A percentile compares a stretch with the other conserved stretches of the same genome.
phyloP scores from a whole-genome alignment of 1,284 basidiomycete genomes.

The Apiotrichum laibachii region DNA sequence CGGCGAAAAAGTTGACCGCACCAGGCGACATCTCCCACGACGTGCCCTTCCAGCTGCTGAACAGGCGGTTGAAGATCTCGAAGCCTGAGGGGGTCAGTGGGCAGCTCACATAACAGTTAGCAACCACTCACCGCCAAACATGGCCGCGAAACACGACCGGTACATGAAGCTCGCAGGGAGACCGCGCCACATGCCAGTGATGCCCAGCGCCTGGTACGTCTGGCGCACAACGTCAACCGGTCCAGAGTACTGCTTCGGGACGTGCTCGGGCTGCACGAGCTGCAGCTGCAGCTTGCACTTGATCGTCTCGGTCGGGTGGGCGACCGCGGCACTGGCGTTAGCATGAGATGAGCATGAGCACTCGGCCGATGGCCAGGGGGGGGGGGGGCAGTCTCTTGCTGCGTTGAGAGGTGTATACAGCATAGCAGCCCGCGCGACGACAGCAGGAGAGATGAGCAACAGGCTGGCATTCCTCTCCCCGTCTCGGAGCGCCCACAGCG shows the following conservation, averaged over 20 bases:
- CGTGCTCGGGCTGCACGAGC: slow-evolving; percentile 35
- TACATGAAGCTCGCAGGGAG: slow-evolving; percentile 48
- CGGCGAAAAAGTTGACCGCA: slow-evolving; percentile 46
- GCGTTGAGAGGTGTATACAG: no score
- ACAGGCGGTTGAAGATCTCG: slow-evolving; percentile 49
- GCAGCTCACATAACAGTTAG: not conserved
- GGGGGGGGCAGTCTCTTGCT: no score
- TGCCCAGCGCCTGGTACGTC: slow-evolving; percentile 41
- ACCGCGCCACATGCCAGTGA: slow-evolving; percentile 49
- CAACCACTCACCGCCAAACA: slow-evolving; percentile 47
- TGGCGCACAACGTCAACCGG: slow-evolving; percentile 49
- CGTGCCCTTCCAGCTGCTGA: slow-evolving; percentile 47
- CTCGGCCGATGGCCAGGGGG: not conserved
- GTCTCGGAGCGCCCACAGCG: no score
- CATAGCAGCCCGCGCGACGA: no score
- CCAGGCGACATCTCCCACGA: slow-evolving; percentile 45
- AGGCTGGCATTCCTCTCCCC: not conserved
- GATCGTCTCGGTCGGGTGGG: slow-evolving; percentile 52
- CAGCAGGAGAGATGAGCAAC: not conserved
- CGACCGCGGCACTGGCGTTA: slow-evolving; percentile 38
- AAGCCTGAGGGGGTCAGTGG: slow-evolving; percentile 34
- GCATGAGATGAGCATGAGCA: slow-evolving; percentile 10
- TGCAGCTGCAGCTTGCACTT: slow-evolving; percentile 52
- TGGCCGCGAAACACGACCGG: slow-evolving; percentile 46
- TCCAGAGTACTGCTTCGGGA: slow-evolving; percentile 38